Evolutionary conservation across 345 rosid species (phyloP).

Genomic region (Brassica incana): DNA sequence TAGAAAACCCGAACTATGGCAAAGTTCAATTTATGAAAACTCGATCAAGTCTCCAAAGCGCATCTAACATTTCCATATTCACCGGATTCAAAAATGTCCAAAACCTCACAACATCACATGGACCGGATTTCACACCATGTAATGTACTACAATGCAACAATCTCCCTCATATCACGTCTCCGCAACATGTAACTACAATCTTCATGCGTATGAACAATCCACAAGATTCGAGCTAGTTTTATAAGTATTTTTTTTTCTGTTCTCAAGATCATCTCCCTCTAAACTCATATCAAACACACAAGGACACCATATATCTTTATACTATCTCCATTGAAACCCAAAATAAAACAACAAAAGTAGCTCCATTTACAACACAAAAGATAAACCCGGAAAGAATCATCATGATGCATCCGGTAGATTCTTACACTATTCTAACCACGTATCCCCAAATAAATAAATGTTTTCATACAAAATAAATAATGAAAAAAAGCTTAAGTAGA

Average conservation of each 20-base stretch:
- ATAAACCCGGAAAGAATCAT: constrained; percentile 26
- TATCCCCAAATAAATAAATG: not conserved
- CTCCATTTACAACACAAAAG: constrained; percentile 30
- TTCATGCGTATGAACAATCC: not conserved
- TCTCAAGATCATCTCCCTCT: not conserved
- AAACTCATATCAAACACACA: not conserved
- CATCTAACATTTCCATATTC: not conserved
- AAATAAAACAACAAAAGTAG: not conserved
- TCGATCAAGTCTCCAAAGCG: not conserved
- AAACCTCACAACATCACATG: not conserved
- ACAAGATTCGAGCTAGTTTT: not conserved
- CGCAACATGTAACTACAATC: not conserved
- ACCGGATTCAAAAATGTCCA: not conserved
- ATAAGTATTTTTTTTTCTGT: not conserved
- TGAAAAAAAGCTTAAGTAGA: not conserved
- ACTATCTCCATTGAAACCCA: constrained; percentile 18
- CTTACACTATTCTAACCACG: constrained; percentile 12
- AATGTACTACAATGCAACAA: not conserved
- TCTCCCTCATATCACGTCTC: not conserved
- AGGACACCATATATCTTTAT: not conserved
- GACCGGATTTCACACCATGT: not conserved
- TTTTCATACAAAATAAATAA: constrained; percentile 8
- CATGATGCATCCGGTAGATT: constrained; percentile 19
- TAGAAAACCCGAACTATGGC: not conserved
- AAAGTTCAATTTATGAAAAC: not conserved